These are phyloP conservation scores for Mycena pura DNA, from an alignment of 768 basidiomycete species.

Conservation along the genomic window DNA sequence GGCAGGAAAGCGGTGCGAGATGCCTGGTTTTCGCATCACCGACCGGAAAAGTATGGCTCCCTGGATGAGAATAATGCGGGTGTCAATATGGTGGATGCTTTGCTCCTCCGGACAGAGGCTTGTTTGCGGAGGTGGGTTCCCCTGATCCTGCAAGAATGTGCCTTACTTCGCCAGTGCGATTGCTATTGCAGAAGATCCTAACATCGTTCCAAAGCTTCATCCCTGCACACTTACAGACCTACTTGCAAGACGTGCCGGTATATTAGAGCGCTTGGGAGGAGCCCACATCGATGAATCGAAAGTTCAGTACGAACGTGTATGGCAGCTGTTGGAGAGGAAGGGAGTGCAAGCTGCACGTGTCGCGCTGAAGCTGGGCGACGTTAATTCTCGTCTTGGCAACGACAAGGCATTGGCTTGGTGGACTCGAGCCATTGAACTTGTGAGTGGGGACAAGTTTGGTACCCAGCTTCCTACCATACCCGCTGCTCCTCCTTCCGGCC, in stretches of 20 bases:
- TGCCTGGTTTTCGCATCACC: slow-evolving; percentile 76
- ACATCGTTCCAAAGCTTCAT: slow-evolving; percentile 47
- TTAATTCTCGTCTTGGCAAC: slow-evolving; percentile 62
- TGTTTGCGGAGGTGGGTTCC: slow-evolving; percentile 48
- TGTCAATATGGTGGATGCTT: slow-evolving; percentile 58
- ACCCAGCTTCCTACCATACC: slow-evolving; percentile 41
- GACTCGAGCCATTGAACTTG: slow-evolving; percentile 60
- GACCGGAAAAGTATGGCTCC: slow-evolving; percentile 33
- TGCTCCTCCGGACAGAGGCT: slow-evolving; percentile 58
- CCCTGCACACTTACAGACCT: slow-evolving; percentile 62
- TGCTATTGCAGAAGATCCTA: slow-evolving; percentile 48
- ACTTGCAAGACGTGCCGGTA: slow-evolving; percentile 57
- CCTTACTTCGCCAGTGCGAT: slow-evolving; percentile 42
- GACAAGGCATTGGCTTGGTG: slow-evolving; percentile 72
- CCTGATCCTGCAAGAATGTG: no score
- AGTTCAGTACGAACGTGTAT: slow-evolving; percentile 63
- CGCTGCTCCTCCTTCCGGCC: slow-evolving; percentile 54
- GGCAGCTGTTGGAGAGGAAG: slow-evolving; percentile 49
- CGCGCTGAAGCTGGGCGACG: slow-evolving; percentile 72
- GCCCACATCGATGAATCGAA: slow-evolving; percentile 61
- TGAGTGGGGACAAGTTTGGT: slow-evolving; percentile 38
- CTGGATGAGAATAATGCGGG: slow-evolving; percentile 29
- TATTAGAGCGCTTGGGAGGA: slow-evolving; percentile 68
- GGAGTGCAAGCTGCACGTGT: slow-evolving; percentile 57
- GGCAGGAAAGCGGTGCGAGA: slow-evolving; percentile 68